A percentile compares a stretch with the other conserved stretches of the same genome.
These are phyloP conservation scores for Melaleuca alternifolia DNA, from an alignment of 345 rosid genomes.

Conservation along the genomic window DNA sequence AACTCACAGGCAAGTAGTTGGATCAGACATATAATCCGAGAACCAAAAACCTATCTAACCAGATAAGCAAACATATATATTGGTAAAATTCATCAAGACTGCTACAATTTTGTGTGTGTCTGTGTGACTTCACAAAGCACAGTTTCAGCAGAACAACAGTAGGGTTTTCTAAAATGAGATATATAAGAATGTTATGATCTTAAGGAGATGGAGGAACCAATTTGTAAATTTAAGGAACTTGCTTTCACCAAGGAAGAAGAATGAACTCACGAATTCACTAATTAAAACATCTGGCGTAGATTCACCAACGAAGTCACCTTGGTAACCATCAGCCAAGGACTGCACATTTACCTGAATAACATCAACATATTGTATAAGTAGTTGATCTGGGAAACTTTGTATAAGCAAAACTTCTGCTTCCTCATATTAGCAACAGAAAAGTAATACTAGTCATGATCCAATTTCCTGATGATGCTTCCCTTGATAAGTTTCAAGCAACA, in stretches of 20 bases:
- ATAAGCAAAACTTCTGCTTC: background rate
- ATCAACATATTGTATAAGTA: background rate
- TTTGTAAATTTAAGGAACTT: background rate
- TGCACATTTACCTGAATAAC: slow-evolving; percentile 44
- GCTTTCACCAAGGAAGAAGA: background rate
- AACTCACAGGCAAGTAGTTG: background rate
- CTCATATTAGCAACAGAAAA: background rate
- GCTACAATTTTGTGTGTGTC: background rate
- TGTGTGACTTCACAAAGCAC: background rate
- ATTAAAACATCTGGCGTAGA: slow-evolving; percentile 83
- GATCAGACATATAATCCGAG: background rate
- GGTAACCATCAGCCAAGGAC: slow-evolving; percentile 65
- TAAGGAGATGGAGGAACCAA: background rate
- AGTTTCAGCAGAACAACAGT: background rate
- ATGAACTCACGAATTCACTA: slow-evolving; percentile 71
- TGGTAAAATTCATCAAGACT: background rate
- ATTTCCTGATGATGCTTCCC: background rate
- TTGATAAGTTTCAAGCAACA: background rate
- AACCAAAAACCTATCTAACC: background rate
- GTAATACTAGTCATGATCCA: background rate
- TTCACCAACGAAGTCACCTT: slow-evolving; percentile 81
- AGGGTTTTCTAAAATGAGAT: background rate
- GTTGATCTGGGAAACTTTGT: background rate
- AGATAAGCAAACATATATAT: background rate
- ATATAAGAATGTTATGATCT: background rate